Evolutionary conservation across 2,329 filamentous ascomycete genomes (phyloP), one percentile per base, ranked within the genome.

Genomic region (Claviceps capensis): DNA sequence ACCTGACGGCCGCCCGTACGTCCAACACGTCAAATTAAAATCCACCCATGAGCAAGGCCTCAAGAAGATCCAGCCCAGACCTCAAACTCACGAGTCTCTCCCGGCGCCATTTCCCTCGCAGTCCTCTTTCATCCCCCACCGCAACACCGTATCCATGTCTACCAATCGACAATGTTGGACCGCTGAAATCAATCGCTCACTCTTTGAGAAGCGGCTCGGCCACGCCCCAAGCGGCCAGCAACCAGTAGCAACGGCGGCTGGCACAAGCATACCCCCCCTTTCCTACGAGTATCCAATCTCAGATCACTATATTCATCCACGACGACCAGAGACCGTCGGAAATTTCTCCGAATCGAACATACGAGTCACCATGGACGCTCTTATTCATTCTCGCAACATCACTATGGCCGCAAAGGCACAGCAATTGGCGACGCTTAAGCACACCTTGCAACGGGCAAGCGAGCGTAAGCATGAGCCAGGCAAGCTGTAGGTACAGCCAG

Each of bases 331-430:
- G 13, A n/a, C 14, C 19, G 3, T 26, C 5, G 47, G 19, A 49
- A 14, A 49, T 9, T 5, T 49, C 36, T 41, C 51, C 3, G 51
- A 53, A 22, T 50, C 51, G 5, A 26, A 14, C 14, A 43, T 50
- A 47, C 51, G 51, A 36, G 23, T 53, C 11, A 36, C 42, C 34
- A 53, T 53, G 37, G 51, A 53, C 37, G 17, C 23, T 9, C 14
- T 53, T 23, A 19, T 40, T n/a, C 49, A 42, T 44, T 26, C 38
- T 7, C 22, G 7, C 9, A 2, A 34, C 9, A 34, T 13, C 2
- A 41, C n/a, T 16, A 16, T 26, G 5, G 14, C 26, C 17, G 5
- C 23, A n/a, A 53, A 43, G 34, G 23, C 16, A 16, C 22, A 49
- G 14, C 37, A 47, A 22, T 38, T 53, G n/a, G 47, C 36, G 5